phyloP scores from a whole-genome alignment of 176 grass and related monocot species.

The Otatea glauca region DNA sequence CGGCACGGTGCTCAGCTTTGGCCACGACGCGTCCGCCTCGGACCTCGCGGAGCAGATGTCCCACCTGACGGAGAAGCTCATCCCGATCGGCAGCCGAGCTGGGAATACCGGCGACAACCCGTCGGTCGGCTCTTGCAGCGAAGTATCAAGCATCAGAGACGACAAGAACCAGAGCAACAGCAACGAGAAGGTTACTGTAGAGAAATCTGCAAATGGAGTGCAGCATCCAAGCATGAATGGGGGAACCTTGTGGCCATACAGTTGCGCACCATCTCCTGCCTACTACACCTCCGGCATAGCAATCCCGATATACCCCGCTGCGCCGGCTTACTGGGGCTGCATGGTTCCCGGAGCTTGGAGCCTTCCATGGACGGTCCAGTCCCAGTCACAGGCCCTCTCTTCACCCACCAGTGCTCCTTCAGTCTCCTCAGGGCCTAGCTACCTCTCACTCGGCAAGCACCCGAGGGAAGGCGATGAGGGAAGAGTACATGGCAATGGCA shows the following conservation, averaged over 20 bases:
- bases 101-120: background rate
- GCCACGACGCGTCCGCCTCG: constrained; percentile 12
- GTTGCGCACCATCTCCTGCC: constrained; percentile 44
- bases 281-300: constrained; percentile 55
- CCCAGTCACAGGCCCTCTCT: background rate
- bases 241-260: constrained; percentile 52
- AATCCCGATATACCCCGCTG: constrained; percentile 66
- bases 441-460: constrained; percentile 62
- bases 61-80: constrained; percentile 3
- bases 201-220: constrained; percentile 4
- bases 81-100: background rate
- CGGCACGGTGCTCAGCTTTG: constrained; percentile 68
- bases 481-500: constrained; percentile 35
- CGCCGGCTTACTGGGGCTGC: constrained; percentile 66
- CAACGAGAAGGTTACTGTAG: background rate
- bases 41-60: constrained; percentile 28
- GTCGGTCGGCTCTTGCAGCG: constrained; percentile 18
- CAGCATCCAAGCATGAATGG: constrained; percentile 39
- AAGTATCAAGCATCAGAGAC: constrained; percentile 50
- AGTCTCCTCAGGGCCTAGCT: constrained; percentile 15
- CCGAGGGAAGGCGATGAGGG: constrained; percentile 54
- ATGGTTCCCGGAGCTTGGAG: constrained; percentile 55
- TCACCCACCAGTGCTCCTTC: constrained; percentile 33
- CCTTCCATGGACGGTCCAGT: constrained; percentile 55
- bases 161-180: constrained; percentile 13